Percentiles rank a stretch among this genome's conserved stretches.
These are phyloP conservation scores for Solanum stenotomum DNA, from an alignment of 257 asterid species.

Conservation along the genomic window DNA sequence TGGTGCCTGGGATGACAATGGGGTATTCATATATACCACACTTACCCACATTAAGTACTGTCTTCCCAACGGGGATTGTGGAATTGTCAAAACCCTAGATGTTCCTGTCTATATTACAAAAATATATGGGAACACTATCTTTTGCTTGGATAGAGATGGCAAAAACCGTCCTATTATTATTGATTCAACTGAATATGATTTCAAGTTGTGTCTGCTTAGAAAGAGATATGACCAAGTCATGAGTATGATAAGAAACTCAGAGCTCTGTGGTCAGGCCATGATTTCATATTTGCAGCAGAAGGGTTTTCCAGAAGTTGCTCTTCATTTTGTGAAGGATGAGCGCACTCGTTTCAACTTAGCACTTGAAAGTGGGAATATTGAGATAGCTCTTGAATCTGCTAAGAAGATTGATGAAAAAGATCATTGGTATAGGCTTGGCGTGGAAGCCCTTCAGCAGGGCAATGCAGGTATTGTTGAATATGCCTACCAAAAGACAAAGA, in stretches of 20 bases:
- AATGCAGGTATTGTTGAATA: slow-evolving; percentile 87
- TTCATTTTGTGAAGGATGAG: slow-evolving; percentile 96
- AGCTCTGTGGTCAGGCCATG: slow-evolving; percentile 98
- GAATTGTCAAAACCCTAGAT: slow-evolving; percentile 87
- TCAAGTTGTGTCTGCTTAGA: slow-evolving; percentile 63
- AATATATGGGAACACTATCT: slow-evolving; percentile 71
- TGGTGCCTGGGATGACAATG: slow-evolving; percentile 99
- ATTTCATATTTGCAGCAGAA: slow-evolving; percentile 96
- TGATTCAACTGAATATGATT: slow-evolving; percentile 82
- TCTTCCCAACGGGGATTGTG: slow-evolving; percentile 94
- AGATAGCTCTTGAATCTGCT: slow-evolving; percentile 84
- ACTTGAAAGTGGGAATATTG: slow-evolving; percentile 89
- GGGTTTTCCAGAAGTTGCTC: slow-evolving; percentile 98
- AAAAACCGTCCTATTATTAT: slow-evolving; percentile 80
- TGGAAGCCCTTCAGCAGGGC: slow-evolving; percentile 98
- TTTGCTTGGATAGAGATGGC: slow-evolving; percentile 96
- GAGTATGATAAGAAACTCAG: slow-evolving; percentile 90
- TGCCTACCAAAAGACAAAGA: slow-evolving; percentile 84
- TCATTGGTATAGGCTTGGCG: slow-evolving; percentile 87
- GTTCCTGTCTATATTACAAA: slow-evolving; percentile 85
- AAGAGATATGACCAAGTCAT: slow-evolving; percentile 89
- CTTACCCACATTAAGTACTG: slow-evolving; percentile 92
- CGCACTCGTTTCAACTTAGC: slow-evolving; percentile 82
- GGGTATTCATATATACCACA: slow-evolving; percentile 86
- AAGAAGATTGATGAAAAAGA: slow-evolving; percentile 87